Evolutionary conservation across 208 protist species (phyloP), one percentile per base, ranked within the genome.

Genomic region (Sergeia podlipaevii): DNA sequence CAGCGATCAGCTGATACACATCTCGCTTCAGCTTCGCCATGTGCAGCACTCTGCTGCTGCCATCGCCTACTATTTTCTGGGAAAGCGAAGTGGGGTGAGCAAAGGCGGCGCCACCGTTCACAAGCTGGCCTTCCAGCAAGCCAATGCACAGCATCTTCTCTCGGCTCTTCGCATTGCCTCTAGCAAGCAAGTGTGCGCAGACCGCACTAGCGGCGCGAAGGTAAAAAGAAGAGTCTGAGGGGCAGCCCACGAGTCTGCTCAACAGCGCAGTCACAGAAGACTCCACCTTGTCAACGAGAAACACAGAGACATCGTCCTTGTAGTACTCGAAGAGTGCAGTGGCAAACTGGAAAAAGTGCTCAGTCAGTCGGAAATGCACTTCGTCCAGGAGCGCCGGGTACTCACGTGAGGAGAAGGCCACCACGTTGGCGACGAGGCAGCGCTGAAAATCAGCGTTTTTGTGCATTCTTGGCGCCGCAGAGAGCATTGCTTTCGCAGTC

Each of bases 61-160:
- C n/a, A n/a, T n/a, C n/a, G n/a, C n/a, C n/a, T n/a, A n/a, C n/a
- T n/a, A n/a, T n/a, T n/a, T n/a, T n/a, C n/a, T n/a, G n/a, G n/a
- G n/a, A n/a, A n/a, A n/a, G n/a, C n/a, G n/a, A n/a, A n/a, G 13
- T 32, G 10, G 44, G 18, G 15, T 59, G 64, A 6, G 60, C 47
- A n/a, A 32, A 50, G 5, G 65, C 57, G 2, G 54, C 27, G n/a
- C 23, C 18, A 17, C 30, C 23, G 20, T 8, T 54, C 20, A 62
- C 41, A 24, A 72, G 47, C 32, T 70, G 66, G 1, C 61, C 66
- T 52, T 92, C 85, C 8, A 92, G 66, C 7, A 92, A 69, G 33
- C 72, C 85, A 2, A 92, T 44, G 15, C 77, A 73, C 42, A 92
- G 50, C 49, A 76, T 77, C 29, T 72, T 65, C 41, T 90, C 75